phyloP scores from a whole-genome alignment of 352 stramenopile species.

The Phytophthora crassamura region DNA sequence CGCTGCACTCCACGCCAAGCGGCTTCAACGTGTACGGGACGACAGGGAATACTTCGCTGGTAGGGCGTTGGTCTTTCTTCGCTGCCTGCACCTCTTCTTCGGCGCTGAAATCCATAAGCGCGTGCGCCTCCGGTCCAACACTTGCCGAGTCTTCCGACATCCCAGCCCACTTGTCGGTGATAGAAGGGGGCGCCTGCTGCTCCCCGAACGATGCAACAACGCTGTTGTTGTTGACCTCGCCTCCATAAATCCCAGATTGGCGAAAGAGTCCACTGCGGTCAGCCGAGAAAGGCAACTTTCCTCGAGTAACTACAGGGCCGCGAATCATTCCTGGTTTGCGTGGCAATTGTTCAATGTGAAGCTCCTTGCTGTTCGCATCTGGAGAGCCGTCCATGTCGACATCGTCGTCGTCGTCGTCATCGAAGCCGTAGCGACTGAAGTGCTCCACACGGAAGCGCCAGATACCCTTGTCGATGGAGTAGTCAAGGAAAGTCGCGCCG shows the following conservation, averaged over 20 bases:
- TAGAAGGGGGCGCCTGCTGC: conserved; percentile 9
- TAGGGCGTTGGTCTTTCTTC: conserved; percentile 35
- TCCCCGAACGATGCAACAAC: conserved; percentile 51
- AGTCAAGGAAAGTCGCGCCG: conserved; percentile 81
- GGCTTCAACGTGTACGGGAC: conserved; percentile 38
- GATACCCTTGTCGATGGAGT: conserved; percentile 72
- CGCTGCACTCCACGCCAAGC: conserved; percentile 30
- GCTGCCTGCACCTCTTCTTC: conserved; percentile 20
- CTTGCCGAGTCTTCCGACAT: conserved; percentile 13
- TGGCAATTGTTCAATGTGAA: conserved; percentile 26
- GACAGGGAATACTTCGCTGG: conserved; percentile 49
- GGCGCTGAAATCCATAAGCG: conserved; percentile 25
- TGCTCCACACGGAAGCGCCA: conserved; percentile 89
- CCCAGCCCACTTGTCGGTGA: conserved; percentile 29
- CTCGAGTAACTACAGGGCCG: conserved; percentile 23
- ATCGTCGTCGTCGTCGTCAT: conserved; percentile 72
- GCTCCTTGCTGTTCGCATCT: conserved; percentile 15
- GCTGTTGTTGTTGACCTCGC: conserved; percentile 22
- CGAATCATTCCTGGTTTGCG: conserved; percentile 42
- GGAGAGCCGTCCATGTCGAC: conserved; percentile 39
- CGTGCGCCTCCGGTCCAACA: conserved; percentile 6
- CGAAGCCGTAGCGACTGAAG: conserved; percentile 86
- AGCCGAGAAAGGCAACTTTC: conserved; percentile 29
- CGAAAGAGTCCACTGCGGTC: conserved; percentile 50
- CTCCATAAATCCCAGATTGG: conserved; percentile 52